These are phyloP conservation scores for Physcomitrium patens DNA, from an alignment of 225 moss, liverwort and hornwort species.

Conservation along the genomic window DNA sequence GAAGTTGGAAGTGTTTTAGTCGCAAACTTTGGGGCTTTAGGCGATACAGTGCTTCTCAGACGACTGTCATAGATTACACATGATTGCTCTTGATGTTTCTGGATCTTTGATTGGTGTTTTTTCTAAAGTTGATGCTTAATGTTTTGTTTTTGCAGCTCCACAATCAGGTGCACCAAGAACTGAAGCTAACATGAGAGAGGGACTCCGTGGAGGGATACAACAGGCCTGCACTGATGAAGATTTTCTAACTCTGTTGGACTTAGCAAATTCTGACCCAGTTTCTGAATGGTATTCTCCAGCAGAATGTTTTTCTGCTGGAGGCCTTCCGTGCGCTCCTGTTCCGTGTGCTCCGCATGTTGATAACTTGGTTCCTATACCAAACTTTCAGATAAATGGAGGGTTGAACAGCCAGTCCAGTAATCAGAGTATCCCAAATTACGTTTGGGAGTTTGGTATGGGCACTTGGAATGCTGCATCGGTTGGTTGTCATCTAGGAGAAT, in stretches of 20 bases:
- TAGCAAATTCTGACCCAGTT: constrained; percentile 53
- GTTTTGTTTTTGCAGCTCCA: constrained; percentile 40
- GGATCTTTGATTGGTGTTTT: constrained; percentile 6
- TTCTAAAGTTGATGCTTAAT: constrained; percentile 2
- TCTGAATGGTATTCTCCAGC: constrained; percentile 58
- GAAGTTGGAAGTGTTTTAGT: constrained; percentile 6
- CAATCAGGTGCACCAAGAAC: constrained; percentile 40
- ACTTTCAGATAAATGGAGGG: constrained; percentile 35
- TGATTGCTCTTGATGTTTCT: not conserved
- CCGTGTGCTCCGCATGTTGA: constrained; percentile 43
- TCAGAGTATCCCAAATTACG: constrained; percentile 45
- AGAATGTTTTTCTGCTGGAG: constrained; percentile 49
- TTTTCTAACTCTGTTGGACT: constrained; percentile 62
- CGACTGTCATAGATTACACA: not conserved
- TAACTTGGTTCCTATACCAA: constrained; percentile 42
- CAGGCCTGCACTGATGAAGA: constrained; percentile 61
- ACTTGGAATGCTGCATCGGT: constrained; percentile 51
- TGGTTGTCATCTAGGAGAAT: constrained; percentile 51
- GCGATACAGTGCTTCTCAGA: not conserved
- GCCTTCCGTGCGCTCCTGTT: not conserved
- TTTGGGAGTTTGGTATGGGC: constrained; percentile 57
- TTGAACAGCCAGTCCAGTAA: constrained; percentile 48
- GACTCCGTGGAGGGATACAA: constrained; percentile 42
- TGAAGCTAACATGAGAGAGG: constrained; percentile 37
- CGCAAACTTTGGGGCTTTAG: not conserved